A percentile compares a stretch with the other conserved stretches of the same genome.
These are phyloP conservation scores for Fusarium camptoceras DNA, from an alignment of 2,329 filamentous ascomycete species.

Conservation along the genomic window DNA sequence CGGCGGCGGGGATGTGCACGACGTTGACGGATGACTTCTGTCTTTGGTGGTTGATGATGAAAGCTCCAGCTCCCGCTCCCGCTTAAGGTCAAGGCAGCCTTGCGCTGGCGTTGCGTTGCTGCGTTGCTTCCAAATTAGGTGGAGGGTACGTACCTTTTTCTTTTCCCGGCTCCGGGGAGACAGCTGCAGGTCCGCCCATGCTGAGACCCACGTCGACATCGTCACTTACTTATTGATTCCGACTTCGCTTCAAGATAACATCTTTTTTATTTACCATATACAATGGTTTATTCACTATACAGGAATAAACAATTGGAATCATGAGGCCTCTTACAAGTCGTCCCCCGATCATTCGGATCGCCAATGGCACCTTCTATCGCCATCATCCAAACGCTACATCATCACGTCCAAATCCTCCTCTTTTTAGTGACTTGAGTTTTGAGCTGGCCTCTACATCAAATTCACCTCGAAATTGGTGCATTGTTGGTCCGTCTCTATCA, in stretches of 20 bases:
- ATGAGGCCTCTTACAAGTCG: slow-evolving; percentile 55
- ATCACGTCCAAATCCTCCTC: slow-evolving; percentile 70
- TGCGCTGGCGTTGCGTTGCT: slow-evolving; percentile 37
- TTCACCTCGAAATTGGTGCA: slow-evolving; percentile 77
- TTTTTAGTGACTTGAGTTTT: slow-evolving; percentile 80
- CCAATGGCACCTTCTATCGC: slow-evolving; percentile 85
- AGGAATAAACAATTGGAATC: slow-evolving; percentile 38
- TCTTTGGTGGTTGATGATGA: slow-evolving; percentile 32
- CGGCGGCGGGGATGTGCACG: neutral
- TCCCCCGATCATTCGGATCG: slow-evolving; percentile 75
- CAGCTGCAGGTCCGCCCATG: slow-evolving; percentile 15
- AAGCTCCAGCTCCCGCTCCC: slow-evolving; percentile 33
- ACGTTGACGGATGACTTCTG: slow-evolving; percentile 15
- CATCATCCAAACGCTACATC: slow-evolving; percentile 71
- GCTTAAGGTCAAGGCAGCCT: slow-evolving; percentile 35
- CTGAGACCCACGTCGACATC: slow-evolving; percentile 29
- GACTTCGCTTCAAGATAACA: slow-evolving; percentile 31
- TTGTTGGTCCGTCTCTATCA: slow-evolving; percentile 82
- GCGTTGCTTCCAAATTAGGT: neutral
- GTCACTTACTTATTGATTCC: slow-evolving; percentile 34
- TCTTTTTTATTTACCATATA: neutral
- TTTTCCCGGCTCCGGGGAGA: slow-evolving; percentile 14
- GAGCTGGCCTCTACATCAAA: slow-evolving; percentile 69
- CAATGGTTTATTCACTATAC: slow-evolving; percentile 16
- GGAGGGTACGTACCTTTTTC: slow-evolving; percentile 35